Evolutionary conservation across 2,329 filamentous ascomycete genomes (phyloP).

Genomic region (Fusarium phyllophilum): DNA sequence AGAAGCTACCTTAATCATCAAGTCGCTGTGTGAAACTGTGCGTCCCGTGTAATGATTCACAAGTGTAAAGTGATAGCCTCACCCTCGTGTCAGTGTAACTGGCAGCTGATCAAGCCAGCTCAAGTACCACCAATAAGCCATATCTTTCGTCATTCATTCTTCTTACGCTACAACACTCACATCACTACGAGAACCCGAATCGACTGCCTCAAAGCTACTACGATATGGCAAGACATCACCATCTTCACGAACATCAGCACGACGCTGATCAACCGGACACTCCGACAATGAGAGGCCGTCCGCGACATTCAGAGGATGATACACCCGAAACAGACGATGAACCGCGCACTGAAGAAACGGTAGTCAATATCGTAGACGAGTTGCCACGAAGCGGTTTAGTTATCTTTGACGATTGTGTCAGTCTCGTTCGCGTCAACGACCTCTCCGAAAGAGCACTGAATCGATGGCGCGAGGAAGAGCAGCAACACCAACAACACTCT

Average conservation of each 20-base stretch:
- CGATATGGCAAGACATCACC: neutral
- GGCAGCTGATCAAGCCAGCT: neutral
- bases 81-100: neutral
- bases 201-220: no score
- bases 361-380: neutral
- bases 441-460: neutral
- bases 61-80: neutral
- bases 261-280: neutral
- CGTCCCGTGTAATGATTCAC: neutral
- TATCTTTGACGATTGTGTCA: neutral
- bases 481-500: rapidly evolving
- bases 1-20: rapidly evolving
- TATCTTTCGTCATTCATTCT: neutral
- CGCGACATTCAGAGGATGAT: neutral
- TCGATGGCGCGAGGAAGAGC: neutral
- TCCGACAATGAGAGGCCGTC: neutral
- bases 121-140: neutral
- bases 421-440: neutral
- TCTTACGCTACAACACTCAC: no score
- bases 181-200: no score
- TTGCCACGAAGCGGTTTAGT: neutral
- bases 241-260: neutral
- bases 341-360: neutral
- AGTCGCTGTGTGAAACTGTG: neutral
- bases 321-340: rapidly evolving